phyloP scores from a whole-genome alignment of 371 early-diverging fungal genomes.

The Mucor ambiguus region DNA sequence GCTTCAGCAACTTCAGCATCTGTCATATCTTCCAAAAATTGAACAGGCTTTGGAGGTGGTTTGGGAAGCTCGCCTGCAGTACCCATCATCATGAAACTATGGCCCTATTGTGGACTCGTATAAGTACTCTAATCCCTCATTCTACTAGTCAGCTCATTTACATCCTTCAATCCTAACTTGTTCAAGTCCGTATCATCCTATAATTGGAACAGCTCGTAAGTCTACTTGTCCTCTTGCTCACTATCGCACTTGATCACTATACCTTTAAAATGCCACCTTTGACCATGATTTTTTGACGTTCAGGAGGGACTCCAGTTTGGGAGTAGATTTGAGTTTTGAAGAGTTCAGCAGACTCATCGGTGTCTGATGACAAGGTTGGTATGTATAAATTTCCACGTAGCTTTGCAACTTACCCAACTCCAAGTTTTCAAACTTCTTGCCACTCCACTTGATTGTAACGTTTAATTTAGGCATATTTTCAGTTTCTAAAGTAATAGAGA shows the following conservation, averaged over 20 bases:
- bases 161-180: constrained; percentile 67
- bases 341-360: constrained; percentile 73
- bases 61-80: constrained; percentile 89
- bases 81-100: constrained; percentile 92
- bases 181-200: constrained; percentile 79
- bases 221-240: neutral
- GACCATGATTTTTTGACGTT: constrained; percentile 91
- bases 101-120: constrained; percentile 42
- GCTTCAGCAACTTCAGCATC: constrained; percentile 85
- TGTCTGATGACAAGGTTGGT: constrained; percentile 39
- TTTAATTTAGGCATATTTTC: constrained; percentile 43
- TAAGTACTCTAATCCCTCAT: neutral
- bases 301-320: constrained; percentile 92
- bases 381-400: neutral
- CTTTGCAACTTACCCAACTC: constrained; percentile 54
- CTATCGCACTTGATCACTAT: constrained; percentile 7
- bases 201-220: neutral
- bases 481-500: neutral
- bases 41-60: constrained; percentile 65
- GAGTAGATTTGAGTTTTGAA: constrained; percentile 93
- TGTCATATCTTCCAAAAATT: constrained; percentile 93
- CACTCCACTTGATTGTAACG: constrained; percentile 92
- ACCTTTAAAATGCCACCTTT: constrained; percentile 96
- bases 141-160: constrained; percentile 24
- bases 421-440: constrained; percentile 83